Evolutionary conservation across 108 stramenopile species (phyloP).

Genomic region (Fistulifera pelliculosa): DNA sequence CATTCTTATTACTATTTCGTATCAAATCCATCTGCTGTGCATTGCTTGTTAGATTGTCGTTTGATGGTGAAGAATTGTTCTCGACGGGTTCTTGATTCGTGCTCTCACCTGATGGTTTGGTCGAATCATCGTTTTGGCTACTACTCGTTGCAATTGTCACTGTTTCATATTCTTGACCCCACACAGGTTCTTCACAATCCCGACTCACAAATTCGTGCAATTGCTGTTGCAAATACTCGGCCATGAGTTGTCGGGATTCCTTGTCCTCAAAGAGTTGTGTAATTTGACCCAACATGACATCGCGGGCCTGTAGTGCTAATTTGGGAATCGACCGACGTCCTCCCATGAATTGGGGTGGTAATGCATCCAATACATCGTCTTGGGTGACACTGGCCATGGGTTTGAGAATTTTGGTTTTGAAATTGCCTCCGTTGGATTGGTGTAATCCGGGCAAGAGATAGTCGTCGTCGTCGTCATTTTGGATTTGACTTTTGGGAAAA

Average conservation of each 20-base stretch:
- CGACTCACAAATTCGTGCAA: slow-evolving; percentile 60
- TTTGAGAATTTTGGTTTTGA: slow-evolving; percentile 77
- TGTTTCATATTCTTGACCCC: slow-evolving; percentile 18
- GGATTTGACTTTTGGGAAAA: slow-evolving; percentile 57
- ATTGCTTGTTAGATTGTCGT: neutral
- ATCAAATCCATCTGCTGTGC: neutral
- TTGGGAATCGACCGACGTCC: slow-evolving; percentile 58
- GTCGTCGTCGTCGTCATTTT: neutral
- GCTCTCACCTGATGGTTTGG: neutral
- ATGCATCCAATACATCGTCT: slow-evolving; percentile 75
- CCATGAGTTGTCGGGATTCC: slow-evolving; percentile 39
- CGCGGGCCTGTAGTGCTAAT: slow-evolving; percentile 53
- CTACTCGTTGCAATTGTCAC: neutral
- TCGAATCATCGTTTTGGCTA: neutral
- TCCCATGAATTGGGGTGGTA: slow-evolving; percentile 68
- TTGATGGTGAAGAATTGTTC: slow-evolving; percentile 5
- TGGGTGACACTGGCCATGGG: slow-evolving; percentile 73
- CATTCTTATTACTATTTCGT: slow-evolving; percentile 22
- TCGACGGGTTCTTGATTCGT: slow-evolving; percentile 6
- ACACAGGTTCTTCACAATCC: slow-evolving; percentile 55
- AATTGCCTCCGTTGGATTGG: slow-evolving; percentile 41
- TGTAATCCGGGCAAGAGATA: neutral
- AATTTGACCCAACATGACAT: slow-evolving; percentile 76
- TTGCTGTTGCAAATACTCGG: slow-evolving; percentile 58
- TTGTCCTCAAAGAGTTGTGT: slow-evolving; percentile 62